Base-by-base conservation (phyloP, 257 asterid genomes). In the Primulina tabacum region DNA sequence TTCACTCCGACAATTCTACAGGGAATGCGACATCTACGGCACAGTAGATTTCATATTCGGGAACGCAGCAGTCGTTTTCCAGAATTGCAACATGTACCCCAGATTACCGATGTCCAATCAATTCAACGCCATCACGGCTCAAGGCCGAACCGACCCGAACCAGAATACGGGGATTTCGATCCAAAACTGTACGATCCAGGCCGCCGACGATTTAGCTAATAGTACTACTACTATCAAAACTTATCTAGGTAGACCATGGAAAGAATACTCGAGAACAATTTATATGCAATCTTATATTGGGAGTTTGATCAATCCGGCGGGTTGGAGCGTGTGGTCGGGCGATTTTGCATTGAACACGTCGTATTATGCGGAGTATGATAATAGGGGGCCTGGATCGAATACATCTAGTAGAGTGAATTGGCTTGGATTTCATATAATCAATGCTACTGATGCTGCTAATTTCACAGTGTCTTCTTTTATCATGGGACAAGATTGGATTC, bases 31-130 rank as follows among this genome's bases (percentile, higher is more conserved):
- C 62, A 75, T 92, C 28, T 87, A 86, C 65, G 97, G 96, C 8
- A 92, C 97, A 0, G 88, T 92, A 0, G 97, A 92, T 74, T 92
- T 92, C 86, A 85, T 89, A 21, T 92, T 92, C 62, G 97, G 96
- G 7, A 87, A 89, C 26, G 96, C 92, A 0, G 97, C 95, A 2
- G 84, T 29, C 2, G 85, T 89, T 0, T 69, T 92, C 47, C 96
- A 92, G 68, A 68, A 78, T 62, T 87, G 93, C 83, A 86, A 84
- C 78, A 17, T 92, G 16, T 84, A 79, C 34, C 89, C 0, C 2
- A 86, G 96, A 0, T 79, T 79, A 5, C 97, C 97, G 0, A 50
- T 87, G 82, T 0, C 68, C 55, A 26, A 30, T 11, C 97, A 92
- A 62, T 87, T 84, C 50, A 38, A 38, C 16, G 50, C 50, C 50